A percentile compares a stretch with the other conserved stretches of the same genome.
These are phyloP conservation scores for Colletotrichum sp. DNA, from an alignment of 2,329 filamentous ascomycete genomes.

Conservation along the genomic window DNA sequence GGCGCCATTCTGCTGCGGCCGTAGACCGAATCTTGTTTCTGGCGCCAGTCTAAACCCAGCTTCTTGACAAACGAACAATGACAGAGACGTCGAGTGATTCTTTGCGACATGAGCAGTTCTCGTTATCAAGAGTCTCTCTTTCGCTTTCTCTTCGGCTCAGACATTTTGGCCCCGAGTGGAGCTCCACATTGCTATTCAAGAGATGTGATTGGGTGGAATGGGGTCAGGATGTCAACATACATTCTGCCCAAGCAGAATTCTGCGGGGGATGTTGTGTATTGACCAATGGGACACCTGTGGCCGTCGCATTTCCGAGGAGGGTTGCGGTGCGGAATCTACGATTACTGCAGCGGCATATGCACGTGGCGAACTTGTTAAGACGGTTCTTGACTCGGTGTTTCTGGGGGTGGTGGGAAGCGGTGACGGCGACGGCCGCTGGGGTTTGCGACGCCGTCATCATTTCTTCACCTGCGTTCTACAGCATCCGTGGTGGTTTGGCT, in stretches of 20 bases:
- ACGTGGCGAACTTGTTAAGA: background rate
- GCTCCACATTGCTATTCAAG: background rate
- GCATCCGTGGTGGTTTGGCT: background rate
- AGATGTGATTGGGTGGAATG: background rate
- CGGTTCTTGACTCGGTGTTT: background rate
- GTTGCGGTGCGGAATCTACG: background rate
- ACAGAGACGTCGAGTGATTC: background rate
- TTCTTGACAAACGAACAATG: background rate
- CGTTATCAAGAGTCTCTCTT: background rate
- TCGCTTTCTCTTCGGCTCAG: background rate
- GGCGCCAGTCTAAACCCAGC: background rate
- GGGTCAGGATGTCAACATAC: background rate
- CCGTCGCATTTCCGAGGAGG: background rate
- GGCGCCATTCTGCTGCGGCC: background rate
- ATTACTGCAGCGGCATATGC: background rate
- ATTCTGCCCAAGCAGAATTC: slow-evolving; percentile 17
- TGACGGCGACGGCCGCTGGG: background rate
- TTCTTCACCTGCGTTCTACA: background rate
- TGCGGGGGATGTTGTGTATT: background rate
- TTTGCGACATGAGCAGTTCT: background rate
- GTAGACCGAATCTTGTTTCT: background rate
- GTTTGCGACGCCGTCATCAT: background rate
- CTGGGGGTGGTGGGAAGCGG: background rate
- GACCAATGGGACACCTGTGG: background rate
- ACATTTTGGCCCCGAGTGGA: background rate